Conservation (phyloP, 2,329 filamentous ascomycete genomes). For the Alternaria arbusti region DNA sequence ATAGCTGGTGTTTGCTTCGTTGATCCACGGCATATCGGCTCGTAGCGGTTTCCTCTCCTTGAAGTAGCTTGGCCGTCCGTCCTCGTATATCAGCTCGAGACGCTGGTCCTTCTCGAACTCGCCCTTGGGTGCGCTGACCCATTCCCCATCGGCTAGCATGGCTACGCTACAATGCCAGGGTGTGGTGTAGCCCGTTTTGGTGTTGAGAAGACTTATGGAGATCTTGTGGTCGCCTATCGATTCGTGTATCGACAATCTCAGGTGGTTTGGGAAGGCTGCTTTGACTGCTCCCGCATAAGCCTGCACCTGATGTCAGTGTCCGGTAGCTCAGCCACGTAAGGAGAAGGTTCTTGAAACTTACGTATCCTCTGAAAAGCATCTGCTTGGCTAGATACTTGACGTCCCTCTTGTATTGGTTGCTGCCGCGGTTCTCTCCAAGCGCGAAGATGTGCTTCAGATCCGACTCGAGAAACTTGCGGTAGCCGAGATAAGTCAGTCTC, state of each 20-base stretch:
- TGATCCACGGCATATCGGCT: slow-evolving; percentile 7
- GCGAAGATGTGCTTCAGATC: slow-evolving; percentile 26
- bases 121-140: slow-evolving; percentile 10
- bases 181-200: slow-evolving; percentile 21
- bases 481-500: slow-evolving; percentile 29
- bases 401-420: slow-evolving; percentile 30
- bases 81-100: slow-evolving; percentile 24
- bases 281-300: slow-evolving; percentile 28
- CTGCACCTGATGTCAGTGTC: background rate
- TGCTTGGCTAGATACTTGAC: slow-evolving; percentile 32
- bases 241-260: slow-evolving; percentile 40
- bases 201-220: slow-evolving; percentile 18
- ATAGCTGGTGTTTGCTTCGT: slow-evolving; percentile 2
- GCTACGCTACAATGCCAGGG: slow-evolving; percentile 31
- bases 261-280: slow-evolving; percentile 18
- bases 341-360: background rate
- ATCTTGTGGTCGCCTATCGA: slow-evolving; percentile 35
- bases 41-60: slow-evolving; percentile 18
- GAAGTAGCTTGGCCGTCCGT: slow-evolving; percentile 28
- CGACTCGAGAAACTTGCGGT: slow-evolving; percentile 28
- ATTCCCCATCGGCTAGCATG: slow-evolving; percentile 13
- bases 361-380: slow-evolving; percentile 36
- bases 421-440: slow-evolving; percentile 14
- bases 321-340: background rate
- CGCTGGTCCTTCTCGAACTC: slow-evolving; percentile 14